Conservation (phyloP, 352 stramenopile genomes). For the Globisporangium emineosum region DNA sequence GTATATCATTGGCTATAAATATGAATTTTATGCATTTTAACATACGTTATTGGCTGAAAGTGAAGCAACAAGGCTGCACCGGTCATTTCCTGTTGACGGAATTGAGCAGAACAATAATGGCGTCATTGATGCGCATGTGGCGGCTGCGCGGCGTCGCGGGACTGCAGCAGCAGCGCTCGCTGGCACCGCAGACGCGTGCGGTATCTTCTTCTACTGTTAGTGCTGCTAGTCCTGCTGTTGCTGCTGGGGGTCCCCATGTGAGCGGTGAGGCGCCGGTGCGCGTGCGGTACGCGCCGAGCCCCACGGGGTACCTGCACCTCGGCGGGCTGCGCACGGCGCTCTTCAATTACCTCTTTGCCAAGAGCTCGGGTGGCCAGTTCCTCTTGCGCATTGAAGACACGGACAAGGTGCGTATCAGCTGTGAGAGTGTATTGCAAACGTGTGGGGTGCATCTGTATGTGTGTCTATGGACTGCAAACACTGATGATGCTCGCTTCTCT, state of each 20-base stretch:
- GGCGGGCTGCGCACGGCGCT: conserved; percentile 89
- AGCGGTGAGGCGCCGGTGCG: conserved; percentile 32
- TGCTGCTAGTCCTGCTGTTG: background rate
- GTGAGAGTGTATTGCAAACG: background rate
- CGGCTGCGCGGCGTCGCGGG: background rate
- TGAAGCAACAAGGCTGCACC: background rate
- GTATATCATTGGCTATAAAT: conserved; percentile 5
- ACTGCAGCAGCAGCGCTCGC: conserved; percentile 7
- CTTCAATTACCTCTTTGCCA: conserved; percentile 93
- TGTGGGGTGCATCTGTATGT: conserved; percentile 8
- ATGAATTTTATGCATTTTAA: background rate
- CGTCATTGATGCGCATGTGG: conserved; percentile 7
- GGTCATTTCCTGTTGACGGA: background rate
- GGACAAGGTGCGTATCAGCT: conserved; percentile 49
- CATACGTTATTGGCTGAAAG: background rate
- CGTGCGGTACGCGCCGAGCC: conserved; percentile 88
- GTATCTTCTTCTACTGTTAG: background rate
- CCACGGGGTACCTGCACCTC: conserved; percentile 89
- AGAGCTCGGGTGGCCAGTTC: conserved; percentile 79
- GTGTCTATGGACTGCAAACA: background rate
- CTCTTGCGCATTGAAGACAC: conserved; percentile 93
- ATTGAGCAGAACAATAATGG: conserved; percentile 1
- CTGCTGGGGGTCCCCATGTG: background rate
- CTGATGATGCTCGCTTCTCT: background rate
- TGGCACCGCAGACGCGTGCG: background rate